Evolutionary conservation across 805 yeast species (phyloP), one percentile per base, ranked within the genome.

Genomic region (Metschnikowia chrysomelidarum): DNA sequence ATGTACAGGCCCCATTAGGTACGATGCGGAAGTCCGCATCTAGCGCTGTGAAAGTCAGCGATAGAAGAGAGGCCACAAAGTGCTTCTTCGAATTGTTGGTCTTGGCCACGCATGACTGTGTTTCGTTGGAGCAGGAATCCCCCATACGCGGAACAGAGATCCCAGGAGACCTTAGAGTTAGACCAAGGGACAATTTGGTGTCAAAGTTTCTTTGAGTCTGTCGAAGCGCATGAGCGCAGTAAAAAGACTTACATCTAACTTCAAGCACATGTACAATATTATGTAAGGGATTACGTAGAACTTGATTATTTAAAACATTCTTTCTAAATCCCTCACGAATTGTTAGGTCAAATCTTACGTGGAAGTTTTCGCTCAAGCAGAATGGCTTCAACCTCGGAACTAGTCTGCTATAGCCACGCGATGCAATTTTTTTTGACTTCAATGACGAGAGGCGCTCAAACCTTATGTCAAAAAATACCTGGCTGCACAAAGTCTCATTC

Each of bases 41-140:
- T 3, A 16, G 15, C n/a, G 14, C n/a, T 7, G 34, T 15, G 40
- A 57, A 26, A 43, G 52, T 51, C 62, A 62, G 65, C 41, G 65
- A 66, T 40, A 71, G 72, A 51, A 64, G 69, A 46, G 80, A 81
- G 48, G 86, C 87, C 14, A 77, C 87, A 2, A 73, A 77, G 49
- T 70, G 85, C 35, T 88, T 88, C 59, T 88, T 87, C 51, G 95
- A 88, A 55, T 57, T 88, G 54, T 67, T 88, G 47, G 91, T 87
- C 3, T 67, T 88, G 38, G 94, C 94, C 2, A 81, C 93, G 5
- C 69, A 78, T 28, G 88, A 82, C 47, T 80, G 91, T 35, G 63
- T 88, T 29, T 63, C 66, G 11, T 57, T 87, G 26, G 60, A 75
- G 23, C 95, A 87, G 61, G 67, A 69, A 6, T 64, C 63, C 24